phyloP scores from a whole-genome alignment of 2,329 filamentous ascomycete species.

The Aureobasidium sp. region DNA sequence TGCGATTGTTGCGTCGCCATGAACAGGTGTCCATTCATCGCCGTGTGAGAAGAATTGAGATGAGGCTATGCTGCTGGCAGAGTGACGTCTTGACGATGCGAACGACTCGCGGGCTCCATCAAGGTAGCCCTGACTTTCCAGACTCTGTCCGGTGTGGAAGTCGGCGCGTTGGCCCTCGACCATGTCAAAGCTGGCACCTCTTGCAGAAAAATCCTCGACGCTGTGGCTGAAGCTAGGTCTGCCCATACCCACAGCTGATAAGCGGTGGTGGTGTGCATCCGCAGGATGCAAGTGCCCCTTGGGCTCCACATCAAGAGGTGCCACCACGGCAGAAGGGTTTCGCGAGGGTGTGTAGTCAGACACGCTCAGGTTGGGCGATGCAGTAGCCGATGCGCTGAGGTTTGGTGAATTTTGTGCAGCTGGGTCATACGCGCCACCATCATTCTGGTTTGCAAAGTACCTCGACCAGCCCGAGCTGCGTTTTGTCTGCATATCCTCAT shows the following conservation, averaged over 20 bases:
- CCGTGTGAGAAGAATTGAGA: conserved; percentile 11
- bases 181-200: conserved; percentile 24
- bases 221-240: conserved; percentile 62
- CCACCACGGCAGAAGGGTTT: conserved; percentile 49
- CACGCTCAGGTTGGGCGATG: conserved; percentile 23
- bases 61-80: conserved; percentile 8
- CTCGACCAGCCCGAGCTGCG: conserved; percentile 45
- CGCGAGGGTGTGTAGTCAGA: conserved; percentile 34
- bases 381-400: neutral
- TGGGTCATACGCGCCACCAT: conserved; percentile 25
- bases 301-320: conserved; percentile 53
- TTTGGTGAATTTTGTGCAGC: conserved; percentile 26
- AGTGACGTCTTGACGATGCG: conserved; percentile 16
- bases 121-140: conserved; percentile 22
- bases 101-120: conserved; percentile 23
- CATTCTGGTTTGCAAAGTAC: conserved; percentile 29
- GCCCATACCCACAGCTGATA: conserved; percentile 58
- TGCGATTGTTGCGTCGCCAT: neutral
- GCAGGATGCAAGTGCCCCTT: conserved; percentile 37
- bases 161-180: conserved; percentile 22
- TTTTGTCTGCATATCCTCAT: conserved; percentile 36
- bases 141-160: conserved; percentile 19
- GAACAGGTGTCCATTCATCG: conserved; percentile 24
- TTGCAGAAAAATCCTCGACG: conserved; percentile 29
- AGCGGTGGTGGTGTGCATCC: conserved; percentile 33